Conservation (phyloP, 805 yeast species). For the Spathaspora gorwiae region DNA sequence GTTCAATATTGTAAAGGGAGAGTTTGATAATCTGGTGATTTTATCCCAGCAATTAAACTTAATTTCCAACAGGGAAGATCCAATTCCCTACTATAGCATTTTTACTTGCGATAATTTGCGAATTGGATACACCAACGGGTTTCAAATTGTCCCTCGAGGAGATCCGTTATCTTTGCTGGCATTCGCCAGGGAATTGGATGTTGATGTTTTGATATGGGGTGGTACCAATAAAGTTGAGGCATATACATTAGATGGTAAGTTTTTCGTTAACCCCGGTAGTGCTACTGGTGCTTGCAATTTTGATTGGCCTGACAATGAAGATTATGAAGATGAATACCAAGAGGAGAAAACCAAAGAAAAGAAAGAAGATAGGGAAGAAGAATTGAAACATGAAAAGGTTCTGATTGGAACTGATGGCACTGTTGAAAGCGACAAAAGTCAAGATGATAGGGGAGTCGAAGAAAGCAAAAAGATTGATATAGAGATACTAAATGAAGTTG, state of each 20-base stretch:
- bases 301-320: conserved; percentile 53
- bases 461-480: conserved; percentile 9
- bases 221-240: conserved; percentile 93
- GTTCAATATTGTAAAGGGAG: conserved; percentile 77
- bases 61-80: conserved; percentile 12
- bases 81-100: conserved; percentile 58
- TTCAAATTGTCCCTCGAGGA: conserved; percentile 73
- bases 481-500: conserved; percentile 17
- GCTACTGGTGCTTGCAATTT: conserved; percentile 87
- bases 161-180: conserved; percentile 83
- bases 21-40: conserved; percentile 54
- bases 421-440: conserved; percentile 2
- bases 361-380: conserved; percentile 22
- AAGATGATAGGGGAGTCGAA: conserved; percentile 4
- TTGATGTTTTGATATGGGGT: conserved; percentile 87
- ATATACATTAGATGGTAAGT: conserved; percentile 84
- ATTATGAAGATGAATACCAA: conserved; percentile 37
- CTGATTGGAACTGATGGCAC: conserved; percentile 9
- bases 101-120: conserved; percentile 66
- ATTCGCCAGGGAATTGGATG: conserved; percentile 86
- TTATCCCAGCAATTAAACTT: conserved; percentile 27
- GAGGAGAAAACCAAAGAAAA: conserved; percentile 27
- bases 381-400: conserved; percentile 31
- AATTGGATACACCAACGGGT: conserved; percentile 84
- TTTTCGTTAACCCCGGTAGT: conserved; percentile 94